phyloP scores from a whole-genome alignment of 2,329 filamentous ascomycete genomes.

The Ophiostoma sp. region DNA sequence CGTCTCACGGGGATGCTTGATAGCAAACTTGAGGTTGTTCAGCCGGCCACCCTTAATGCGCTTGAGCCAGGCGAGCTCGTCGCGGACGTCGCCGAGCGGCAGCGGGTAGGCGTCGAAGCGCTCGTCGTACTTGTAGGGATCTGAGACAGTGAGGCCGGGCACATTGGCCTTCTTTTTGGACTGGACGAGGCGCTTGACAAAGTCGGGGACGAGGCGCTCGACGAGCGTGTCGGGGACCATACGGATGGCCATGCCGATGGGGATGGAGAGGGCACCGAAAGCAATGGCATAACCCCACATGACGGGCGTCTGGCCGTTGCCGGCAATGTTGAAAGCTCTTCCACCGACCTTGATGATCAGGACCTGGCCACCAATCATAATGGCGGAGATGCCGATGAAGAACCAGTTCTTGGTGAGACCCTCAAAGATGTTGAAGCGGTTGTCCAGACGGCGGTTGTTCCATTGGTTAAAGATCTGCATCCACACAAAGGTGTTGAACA shows the following conservation, averaged over 20 bases:
- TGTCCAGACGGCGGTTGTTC: constrained; percentile 93
- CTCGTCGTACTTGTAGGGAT: constrained; percentile 47
- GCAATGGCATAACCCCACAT: constrained; percentile 88
- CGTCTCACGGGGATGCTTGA: constrained; percentile 67
- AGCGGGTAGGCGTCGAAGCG: constrained; percentile 63
- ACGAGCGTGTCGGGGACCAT: constrained; percentile 70
- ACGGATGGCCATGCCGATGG: constrained; percentile 74
- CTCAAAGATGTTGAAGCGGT: constrained; percentile 93
- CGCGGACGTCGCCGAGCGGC: constrained; percentile 66
- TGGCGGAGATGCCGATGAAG: constrained; percentile 75
- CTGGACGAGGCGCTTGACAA: constrained; percentile 45
- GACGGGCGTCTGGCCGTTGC: constrained; percentile 55
- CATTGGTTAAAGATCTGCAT: constrained; percentile 99
- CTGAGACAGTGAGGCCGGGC: constrained; percentile 56
- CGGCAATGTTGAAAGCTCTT: constrained; percentile 66
- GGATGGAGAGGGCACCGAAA: constrained; percentile 77
- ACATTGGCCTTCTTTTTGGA: constrained; percentile 33
- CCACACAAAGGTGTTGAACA: constrained; percentile 99
- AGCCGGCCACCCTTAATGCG: constrained; percentile 74
- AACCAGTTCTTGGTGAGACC: constrained; percentile 79
- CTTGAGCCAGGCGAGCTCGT: constrained; percentile 76
- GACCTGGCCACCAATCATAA: constrained; percentile 86
- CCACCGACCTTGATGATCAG: constrained; percentile 88
- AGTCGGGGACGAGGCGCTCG: constrained; percentile 47
- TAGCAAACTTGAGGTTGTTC: constrained; percentile 73